These are phyloP conservation scores for Daldinia decipiens DNA, from an alignment of 495 filamentous ascomycete species.

Conservation along the genomic window DNA sequence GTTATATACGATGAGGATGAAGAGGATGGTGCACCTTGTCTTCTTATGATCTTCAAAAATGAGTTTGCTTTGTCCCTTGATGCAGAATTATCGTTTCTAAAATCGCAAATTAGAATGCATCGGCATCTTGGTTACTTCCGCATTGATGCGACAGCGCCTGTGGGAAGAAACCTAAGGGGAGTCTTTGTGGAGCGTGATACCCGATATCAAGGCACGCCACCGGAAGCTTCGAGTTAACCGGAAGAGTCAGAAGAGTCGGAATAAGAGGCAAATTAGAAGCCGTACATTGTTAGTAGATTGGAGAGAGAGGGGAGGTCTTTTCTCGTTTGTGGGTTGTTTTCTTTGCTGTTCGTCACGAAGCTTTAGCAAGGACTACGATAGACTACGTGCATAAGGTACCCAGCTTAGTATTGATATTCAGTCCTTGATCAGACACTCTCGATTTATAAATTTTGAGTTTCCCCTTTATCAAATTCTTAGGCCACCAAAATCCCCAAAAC, in stretches of 20 bases:
- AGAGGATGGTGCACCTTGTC: background rate
- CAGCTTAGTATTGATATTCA: background rate
- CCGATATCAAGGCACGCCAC: background rate
- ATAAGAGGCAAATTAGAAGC: background rate
- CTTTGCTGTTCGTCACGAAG: background rate
- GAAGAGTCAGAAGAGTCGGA: background rate
- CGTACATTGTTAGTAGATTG: background rate
- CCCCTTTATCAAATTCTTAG: background rate
- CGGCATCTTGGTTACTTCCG: constrained; percentile 2
- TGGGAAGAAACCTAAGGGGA: background rate
- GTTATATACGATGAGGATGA: constrained; percentile 2
- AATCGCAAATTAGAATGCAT: background rate
- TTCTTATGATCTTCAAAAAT: background rate
- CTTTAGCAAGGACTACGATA: background rate
- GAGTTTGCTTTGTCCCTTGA: background rate
- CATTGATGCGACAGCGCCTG: background rate
- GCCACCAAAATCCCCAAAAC: too few relatives aligned
- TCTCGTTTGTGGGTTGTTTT: background rate
- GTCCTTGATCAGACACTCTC: background rate
- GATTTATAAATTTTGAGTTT: background rate
- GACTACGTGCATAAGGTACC: background rate
- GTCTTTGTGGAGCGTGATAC: background rate
- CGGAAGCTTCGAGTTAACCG: background rate
- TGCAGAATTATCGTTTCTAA: background rate
- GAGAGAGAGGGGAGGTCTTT: background rate